Percentiles rank a stretch among this genome's conserved stretches.
These are phyloP conservation scores for Erythrophleum ivorense DNA, from an alignment of 331 rosid species.

Conservation along the genomic window DNA sequence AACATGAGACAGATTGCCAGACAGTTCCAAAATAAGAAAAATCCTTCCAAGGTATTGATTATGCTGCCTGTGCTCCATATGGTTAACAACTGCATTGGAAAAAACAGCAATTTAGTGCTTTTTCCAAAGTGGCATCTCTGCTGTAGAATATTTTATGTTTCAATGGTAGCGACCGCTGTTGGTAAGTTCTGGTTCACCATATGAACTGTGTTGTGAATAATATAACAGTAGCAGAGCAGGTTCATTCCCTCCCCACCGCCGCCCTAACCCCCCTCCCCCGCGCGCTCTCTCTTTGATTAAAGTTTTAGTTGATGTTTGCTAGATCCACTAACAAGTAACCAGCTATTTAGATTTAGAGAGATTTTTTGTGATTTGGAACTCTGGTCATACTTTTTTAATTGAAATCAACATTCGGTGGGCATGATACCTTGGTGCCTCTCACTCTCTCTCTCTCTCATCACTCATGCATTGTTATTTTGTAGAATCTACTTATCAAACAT, in stretches of 20 bases:
- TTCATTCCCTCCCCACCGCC: not conserved
- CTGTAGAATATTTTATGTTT: not conserved
- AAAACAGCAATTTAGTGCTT: constrained; percentile 21
- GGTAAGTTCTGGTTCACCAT: not conserved
- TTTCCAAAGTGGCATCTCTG: not conserved
- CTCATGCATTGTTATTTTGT: not conserved
- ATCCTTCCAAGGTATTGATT: not conserved
- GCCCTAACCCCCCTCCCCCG: no score
- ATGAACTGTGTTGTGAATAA: not conserved
- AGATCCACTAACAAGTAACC: not conserved
- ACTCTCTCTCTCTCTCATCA: not conserved
- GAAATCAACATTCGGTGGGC: not conserved
- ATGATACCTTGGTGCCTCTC: not conserved
- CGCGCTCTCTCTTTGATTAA: not conserved
- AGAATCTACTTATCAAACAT: not conserved
- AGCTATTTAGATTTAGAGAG: not conserved
- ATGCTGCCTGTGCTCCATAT: no score
- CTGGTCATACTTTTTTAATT: not conserved
- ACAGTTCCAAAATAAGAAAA: not conserved
- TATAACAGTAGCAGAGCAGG: constrained; percentile 22
- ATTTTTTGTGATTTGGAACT: not conserved
- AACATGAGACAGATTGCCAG: not conserved
- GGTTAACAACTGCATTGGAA: not conserved
- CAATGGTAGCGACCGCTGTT: not conserved
- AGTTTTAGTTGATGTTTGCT: not conserved